Evolutionary conservation across 345 rosid genomes (phyloP).

Genomic region (Pugionium dolabratum): DNA sequence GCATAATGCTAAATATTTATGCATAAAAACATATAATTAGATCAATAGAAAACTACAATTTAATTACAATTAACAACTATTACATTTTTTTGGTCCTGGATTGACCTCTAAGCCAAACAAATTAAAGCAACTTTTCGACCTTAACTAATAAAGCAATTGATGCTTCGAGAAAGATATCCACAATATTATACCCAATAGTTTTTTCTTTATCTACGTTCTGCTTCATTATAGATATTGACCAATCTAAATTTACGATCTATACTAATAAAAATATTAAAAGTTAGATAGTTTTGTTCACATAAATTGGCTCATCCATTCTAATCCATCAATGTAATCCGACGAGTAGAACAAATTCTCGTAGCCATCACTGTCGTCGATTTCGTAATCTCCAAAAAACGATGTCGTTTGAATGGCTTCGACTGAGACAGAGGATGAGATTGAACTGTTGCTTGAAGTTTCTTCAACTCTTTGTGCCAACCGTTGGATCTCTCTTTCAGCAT

Average conservation of each 20-base stretch:
- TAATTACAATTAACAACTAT: constrained; percentile 19
- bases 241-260: constrained; percentile 2
- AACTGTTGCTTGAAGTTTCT: constrained; percentile 47
- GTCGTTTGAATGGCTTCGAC: constrained; percentile 44
- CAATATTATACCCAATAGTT: constrained; percentile 9
- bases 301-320: constrained; percentile 61
- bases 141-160: constrained; percentile 10
- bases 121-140: constrained; percentile 7
- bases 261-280: constrained; percentile 2
- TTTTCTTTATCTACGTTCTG: neutral
- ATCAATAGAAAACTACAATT: neutral
- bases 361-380: constrained; percentile 44
- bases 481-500: constrained; percentile 59
- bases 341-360: constrained; percentile 42
- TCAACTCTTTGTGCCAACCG: constrained; percentile 47
- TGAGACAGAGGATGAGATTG: constrained; percentile 52
- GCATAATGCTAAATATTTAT: neutral
- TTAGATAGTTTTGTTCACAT: constrained; percentile 27
- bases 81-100: constrained; percentile 5
- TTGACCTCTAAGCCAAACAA: constrained; percentile 22
- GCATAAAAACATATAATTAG: neutral
- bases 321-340: constrained; percentile 44
- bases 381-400: constrained; percentile 51
- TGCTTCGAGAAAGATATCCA: constrained; percentile 14
- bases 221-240: constrained; percentile 25